Evolutionary conservation across 139 green algal genomes (phyloP), one percentile per base, ranked within the genome.

Genomic region (Micractinium conductrix): DNA sequence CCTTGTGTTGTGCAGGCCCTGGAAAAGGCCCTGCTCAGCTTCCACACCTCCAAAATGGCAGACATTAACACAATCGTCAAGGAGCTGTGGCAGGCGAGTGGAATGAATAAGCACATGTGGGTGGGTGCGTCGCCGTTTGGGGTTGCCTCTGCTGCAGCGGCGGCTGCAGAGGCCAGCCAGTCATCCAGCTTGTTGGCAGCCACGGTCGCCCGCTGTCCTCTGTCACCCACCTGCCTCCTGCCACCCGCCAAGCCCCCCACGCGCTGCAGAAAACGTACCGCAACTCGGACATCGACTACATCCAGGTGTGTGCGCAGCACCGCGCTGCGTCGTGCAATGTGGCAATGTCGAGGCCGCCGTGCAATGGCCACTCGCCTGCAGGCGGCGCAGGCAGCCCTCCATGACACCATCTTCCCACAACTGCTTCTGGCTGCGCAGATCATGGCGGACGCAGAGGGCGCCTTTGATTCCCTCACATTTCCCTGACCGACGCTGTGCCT

Each of bases 81-180:
- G 88, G 97, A 99, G 94, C 91, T 99, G 81, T 99, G 97, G 97
- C 96, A n/a, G n/a, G n/a, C n/a, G n/a, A n/a, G n/a, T n/a, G n/a
- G n/a, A n/a, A n/a, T n/a, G n/a, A n/a, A n/a, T n/a, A n/a, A n/a
- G n/a, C n/a, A n/a, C n/a, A n/a, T n/a, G n/a, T n/a, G n/a, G n/a
- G n/a, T n/a, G n/a, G n/a, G n/a, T n/a, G n/a, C n/a, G n/a, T n/a
- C n/a, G n/a, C n/a, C n/a, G n/a, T n/a, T n/a, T n/a, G n/a, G n/a
- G n/a, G n/a, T n/a, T n/a, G n/a, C n/a, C n/a, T n/a, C n/a, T n/a
- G n/a, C n/a, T n/a, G n/a, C n/a, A n/a, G n/a, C n/a, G n/a, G n/a
- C n/a, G n/a, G n/a, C n/a, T n/a, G n/a, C n/a, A n/a, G n/a, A n/a
- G n/a, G n/a, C n/a, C n/a, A n/a, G n/a, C n/a, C n/a, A n/a, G n/a